A percentile compares a stretch with the other conserved stretches of the same genome.
These are phyloP conservation scores for Paxillus rubicundulus DNA, from an alignment of 768 basidiomycete species.

Conservation along the genomic window DNA sequence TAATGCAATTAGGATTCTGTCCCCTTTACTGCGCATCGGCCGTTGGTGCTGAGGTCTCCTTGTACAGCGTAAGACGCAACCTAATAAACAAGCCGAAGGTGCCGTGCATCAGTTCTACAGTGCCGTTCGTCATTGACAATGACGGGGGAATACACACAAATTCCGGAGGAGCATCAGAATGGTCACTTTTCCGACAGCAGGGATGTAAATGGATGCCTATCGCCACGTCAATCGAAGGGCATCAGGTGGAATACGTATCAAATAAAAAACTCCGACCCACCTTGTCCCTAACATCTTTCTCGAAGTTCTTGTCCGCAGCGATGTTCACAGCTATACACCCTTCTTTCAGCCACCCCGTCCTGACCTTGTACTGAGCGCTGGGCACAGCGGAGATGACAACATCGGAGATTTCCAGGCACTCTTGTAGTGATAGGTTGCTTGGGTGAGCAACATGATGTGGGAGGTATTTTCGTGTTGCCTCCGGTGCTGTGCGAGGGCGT, in stretches of 20 bases:
- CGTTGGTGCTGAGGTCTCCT: slow-evolving; percentile 10
- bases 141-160: slow-evolving; percentile 52
- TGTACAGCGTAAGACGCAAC: slow-evolving; percentile 30
- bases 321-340: slow-evolving; percentile 94
- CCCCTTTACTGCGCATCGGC: slow-evolving; percentile 4
- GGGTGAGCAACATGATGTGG: slow-evolving; percentile 83
- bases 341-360: slow-evolving; percentile 86
- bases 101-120: neutral
- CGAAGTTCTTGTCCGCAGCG: slow-evolving; percentile 95
- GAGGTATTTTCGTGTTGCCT: slow-evolving; percentile 60
- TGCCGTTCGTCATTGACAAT: slow-evolving; percentile 6
- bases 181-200: slow-evolving; percentile 96
- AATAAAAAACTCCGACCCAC: slow-evolving; percentile 39
- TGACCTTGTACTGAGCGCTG: slow-evolving; percentile 77
- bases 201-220: slow-evolving; percentile 87
- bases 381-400: slow-evolving; percentile 96
- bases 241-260: neutral
- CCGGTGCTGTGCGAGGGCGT: slow-evolving; percentile 54
- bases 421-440: slow-evolving; percentile 62
- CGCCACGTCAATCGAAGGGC: neutral
- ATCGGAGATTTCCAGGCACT: slow-evolving; percentile 83
- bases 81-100: slow-evolving; percentile 11
- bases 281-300: slow-evolving; percentile 88
- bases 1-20: slow-evolving; percentile 21
- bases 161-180: slow-evolving; percentile 98